A percentile compares a stretch with the other conserved stretches of the same genome.
phyloP scores from a whole-genome alignment of 805 yeast species.

The Komagataella populi region DNA sequence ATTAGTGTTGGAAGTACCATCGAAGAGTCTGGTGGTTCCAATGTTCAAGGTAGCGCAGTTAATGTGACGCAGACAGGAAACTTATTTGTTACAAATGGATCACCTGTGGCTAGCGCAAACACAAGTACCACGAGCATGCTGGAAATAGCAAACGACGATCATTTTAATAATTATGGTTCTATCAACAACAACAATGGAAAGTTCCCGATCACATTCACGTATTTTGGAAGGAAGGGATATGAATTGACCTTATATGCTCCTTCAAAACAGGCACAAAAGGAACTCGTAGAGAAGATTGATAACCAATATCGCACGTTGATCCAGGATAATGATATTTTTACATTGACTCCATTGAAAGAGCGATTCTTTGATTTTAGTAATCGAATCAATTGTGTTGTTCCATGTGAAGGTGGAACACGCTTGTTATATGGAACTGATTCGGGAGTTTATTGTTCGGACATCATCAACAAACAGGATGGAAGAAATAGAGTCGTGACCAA shows the following conservation, averaged over 20 bases:
- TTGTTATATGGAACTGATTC: conserved; percentile 82
- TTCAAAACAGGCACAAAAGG: conserved; percentile 51
- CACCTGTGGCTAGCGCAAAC: neutral
- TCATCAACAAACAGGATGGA: conserved; percentile 27
- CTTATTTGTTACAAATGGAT: neutral
- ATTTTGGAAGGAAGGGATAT: conserved; percentile 40
- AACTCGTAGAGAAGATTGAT: conserved; percentile 66
- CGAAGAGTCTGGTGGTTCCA: neutral
- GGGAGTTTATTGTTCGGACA: conserved; percentile 77
- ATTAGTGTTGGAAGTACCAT: neutral
- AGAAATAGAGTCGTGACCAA: conserved; percentile 46
- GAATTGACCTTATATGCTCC: conserved; percentile 40
- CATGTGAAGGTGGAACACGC: conserved; percentile 90
- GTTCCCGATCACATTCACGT: conserved; percentile 36
- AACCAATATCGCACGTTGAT: conserved; percentile 67
- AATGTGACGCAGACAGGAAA: neutral
- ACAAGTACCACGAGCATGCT: neutral
- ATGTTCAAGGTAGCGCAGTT: neutral
- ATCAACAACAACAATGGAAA: conserved; percentile 12
- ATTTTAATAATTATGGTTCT: conserved; percentile 9
- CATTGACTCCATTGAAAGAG: conserved; percentile 61
- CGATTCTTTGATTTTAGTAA: conserved; percentile 62
- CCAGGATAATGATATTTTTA: conserved; percentile 65
- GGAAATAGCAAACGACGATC: conserved; percentile 2
- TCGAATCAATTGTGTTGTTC: conserved; percentile 81